phyloP scores from a whole-genome alignment of 108 stramenopile genomes.

The Cyclotella baltica region DNA sequence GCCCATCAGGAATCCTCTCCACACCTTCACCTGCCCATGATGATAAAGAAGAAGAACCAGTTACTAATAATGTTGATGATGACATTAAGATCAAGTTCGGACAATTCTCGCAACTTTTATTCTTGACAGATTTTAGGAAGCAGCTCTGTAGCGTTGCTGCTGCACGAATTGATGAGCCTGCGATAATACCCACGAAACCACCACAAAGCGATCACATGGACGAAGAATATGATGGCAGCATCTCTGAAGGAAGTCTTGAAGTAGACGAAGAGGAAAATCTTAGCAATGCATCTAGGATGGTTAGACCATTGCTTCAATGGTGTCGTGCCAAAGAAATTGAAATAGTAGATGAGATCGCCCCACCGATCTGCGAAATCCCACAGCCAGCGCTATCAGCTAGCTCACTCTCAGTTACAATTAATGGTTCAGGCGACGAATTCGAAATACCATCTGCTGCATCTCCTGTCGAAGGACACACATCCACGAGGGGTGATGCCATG shows the following conservation, averaged over 20 bases:
- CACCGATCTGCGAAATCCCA: conserved; percentile 34
- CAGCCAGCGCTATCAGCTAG: conserved; percentile 14
- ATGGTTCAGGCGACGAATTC: conserved; percentile 49
- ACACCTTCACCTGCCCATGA: neutral
- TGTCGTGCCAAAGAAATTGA: conserved; percentile 71
- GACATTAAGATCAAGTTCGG: conserved; percentile 54
- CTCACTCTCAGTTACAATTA: conserved; percentile 43
- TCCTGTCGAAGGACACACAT: conserved; percentile 28
- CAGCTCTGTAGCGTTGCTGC: conserved; percentile 76
- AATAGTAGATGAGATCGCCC: conserved; percentile 62
- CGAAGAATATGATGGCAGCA: conserved; percentile 65
- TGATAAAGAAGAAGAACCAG: neutral
- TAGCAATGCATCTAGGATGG: conserved; percentile 62
- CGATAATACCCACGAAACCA: neutral
- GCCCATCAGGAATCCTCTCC: too few species aligned
- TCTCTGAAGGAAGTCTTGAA: conserved; percentile 58
- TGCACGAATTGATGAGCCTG: conserved; percentile 55
- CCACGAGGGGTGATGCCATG: conserved; percentile 68
- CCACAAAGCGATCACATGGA: conserved; percentile 33
- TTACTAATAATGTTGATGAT: conserved; percentile 10
- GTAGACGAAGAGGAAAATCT: conserved; percentile 69
- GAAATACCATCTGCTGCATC: conserved; percentile 49
- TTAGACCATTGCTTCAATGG: conserved; percentile 80
- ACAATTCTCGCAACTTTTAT: conserved; percentile 70
- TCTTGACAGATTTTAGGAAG: conserved; percentile 68